A percentile compares a stretch with the other conserved stretches of the same genome.
Evolutionary conservation across 148 eudicot genomes (phyloP).

Genomic region (Camellia sinensis): DNA sequence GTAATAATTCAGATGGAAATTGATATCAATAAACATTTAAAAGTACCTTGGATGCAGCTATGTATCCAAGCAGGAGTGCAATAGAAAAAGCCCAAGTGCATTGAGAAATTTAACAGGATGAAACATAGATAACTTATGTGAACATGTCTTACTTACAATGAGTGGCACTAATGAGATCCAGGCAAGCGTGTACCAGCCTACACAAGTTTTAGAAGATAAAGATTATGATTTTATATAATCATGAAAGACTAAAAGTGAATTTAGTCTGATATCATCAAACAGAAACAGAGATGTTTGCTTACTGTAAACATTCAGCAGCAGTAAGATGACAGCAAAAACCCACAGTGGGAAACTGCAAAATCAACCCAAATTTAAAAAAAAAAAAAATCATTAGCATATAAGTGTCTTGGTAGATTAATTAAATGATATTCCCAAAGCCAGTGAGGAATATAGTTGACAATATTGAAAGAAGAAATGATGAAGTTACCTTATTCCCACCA

Average conservation of each 20-base stretch:
- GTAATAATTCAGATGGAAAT: too few species aligned
- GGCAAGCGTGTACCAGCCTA: slow-evolving; percentile 39
- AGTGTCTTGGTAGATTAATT: not conserved
- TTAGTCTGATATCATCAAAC: not conserved
- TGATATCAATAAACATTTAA: too few species aligned
- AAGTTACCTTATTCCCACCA: slow-evolving; percentile 44
- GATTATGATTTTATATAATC: not conserved
- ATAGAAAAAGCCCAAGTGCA: too few species aligned
- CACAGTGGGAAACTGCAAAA: slow-evolving; percentile 44
- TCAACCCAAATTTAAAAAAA: too few species aligned
- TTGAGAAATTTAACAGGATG: too few species aligned
- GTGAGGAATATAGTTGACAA: too few species aligned
- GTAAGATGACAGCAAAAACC: slow-evolving; percentile 27
- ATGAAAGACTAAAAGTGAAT: not conserved
- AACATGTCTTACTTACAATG: slow-evolving; percentile 22
- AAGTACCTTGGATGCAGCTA: too few species aligned
- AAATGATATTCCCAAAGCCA: not conserved
- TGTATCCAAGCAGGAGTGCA: too few species aligned
- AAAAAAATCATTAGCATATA: not conserved
- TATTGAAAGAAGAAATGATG: too few species aligned
- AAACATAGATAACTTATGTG: too few species aligned
- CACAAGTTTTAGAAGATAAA: not conserved
- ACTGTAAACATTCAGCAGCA: slow-evolving; percentile 42
- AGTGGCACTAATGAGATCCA: slow-evolving; percentile 38
- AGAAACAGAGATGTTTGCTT: slow-evolving; percentile 10